phyloP scores from a whole-genome alignment of 1,139 yeast species.

The Keqinozyma sinolaborantium region DNA sequence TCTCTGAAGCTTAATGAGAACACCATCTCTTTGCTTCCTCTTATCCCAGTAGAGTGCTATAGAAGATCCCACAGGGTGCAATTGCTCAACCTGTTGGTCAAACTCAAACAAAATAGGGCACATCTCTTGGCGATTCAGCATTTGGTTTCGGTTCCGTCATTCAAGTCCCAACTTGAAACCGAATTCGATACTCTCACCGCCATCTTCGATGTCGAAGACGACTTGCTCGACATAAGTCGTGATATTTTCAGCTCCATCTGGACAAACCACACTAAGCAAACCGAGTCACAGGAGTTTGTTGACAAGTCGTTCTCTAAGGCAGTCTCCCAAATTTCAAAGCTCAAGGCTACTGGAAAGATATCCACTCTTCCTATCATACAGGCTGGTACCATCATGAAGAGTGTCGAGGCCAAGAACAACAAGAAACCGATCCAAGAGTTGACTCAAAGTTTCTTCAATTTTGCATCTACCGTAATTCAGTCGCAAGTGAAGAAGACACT shows the following conservation, averaged over 20 bases:
- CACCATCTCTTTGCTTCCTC: slow-evolving; percentile 8
- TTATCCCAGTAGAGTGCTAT: slow-evolving; percentile 50
- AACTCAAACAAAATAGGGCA: slow-evolving; percentile 2
- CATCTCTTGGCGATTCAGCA: slow-evolving; percentile 23
- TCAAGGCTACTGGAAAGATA: too few species aligned
- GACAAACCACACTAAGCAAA: slow-evolving; percentile 24
- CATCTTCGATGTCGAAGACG: slow-evolving; percentile 15
- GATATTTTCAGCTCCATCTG: slow-evolving; percentile 24
- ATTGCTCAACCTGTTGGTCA: slow-evolving; percentile 29
- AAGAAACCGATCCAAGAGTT: too few species aligned
- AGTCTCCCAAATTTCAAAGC: too few species aligned
- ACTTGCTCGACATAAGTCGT: slow-evolving; percentile 10
- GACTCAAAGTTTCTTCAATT: too few species aligned
- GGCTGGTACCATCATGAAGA: too few species aligned
- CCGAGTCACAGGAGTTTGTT: slow-evolving; percentile 17
- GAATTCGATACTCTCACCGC: slow-evolving; percentile 23
- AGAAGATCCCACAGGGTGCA: slow-evolving; percentile 37
- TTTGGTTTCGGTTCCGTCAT: slow-evolving; percentile 46
- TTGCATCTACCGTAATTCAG: too few species aligned
- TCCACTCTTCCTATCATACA: too few species aligned
- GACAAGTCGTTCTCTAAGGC: too few species aligned
- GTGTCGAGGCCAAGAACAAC: too few species aligned
- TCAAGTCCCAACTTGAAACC: slow-evolving; percentile 47
- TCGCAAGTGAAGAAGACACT: too few species aligned
- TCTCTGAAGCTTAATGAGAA: slow-evolving; percentile 5